phyloP scores from a whole-genome alignment of 2,329 filamentous ascomycete genomes.

The Penicillium occitanis region DNA sequence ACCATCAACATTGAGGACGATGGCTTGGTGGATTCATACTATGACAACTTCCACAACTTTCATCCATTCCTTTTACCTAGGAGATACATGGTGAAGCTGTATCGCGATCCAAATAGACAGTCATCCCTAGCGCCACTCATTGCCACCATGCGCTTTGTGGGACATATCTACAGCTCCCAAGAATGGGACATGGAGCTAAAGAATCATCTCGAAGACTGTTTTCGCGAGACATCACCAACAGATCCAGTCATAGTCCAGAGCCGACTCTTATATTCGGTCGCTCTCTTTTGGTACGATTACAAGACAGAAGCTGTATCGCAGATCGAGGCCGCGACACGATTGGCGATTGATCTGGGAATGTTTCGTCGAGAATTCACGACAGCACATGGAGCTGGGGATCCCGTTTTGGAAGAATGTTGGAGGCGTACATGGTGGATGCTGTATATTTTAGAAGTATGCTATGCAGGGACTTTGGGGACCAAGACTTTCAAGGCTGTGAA shows the following conservation, averaged over 20 bases:
- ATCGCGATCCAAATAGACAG: slow-evolving; percentile 11
- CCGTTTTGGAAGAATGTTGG: slow-evolving; percentile 47
- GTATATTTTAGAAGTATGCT: slow-evolving; percentile 73
- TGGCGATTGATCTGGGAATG: slow-evolving; percentile 30
- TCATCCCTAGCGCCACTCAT: slow-evolving; percentile 27
- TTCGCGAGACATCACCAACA: slow-evolving; percentile 15
- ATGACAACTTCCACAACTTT: slow-evolving; percentile 33
- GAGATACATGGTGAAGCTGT: slow-evolving; percentile 23
- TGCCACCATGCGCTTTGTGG: slow-evolving; percentile 32
- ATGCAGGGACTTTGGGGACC: slow-evolving; percentile 59
- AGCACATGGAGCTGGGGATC: slow-evolving; percentile 56
- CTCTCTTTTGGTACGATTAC: slow-evolving; percentile 29
- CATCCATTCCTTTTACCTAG: slow-evolving; percentile 34
- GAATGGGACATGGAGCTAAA: slow-evolving; percentile 25
- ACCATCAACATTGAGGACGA: slow-evolving; percentile 22
- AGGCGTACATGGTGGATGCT: slow-evolving; percentile 40
- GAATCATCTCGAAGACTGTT: slow-evolving; percentile 23
- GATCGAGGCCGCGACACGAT: slow-evolving; percentile 25
- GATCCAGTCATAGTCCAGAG: slow-evolving; percentile 30
- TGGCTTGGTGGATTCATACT: slow-evolving; percentile 31
- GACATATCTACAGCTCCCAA: slow-evolving; percentile 27
- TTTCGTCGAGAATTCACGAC: slow-evolving; percentile 30
- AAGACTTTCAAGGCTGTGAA: slow-evolving; percentile 27
- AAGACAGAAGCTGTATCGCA: slow-evolving; percentile 25
- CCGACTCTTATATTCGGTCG: slow-evolving; percentile 30